phyloP scores from a whole-genome alignment of 768 basidiomycete genomes.

The Trametes elegans region DNA sequence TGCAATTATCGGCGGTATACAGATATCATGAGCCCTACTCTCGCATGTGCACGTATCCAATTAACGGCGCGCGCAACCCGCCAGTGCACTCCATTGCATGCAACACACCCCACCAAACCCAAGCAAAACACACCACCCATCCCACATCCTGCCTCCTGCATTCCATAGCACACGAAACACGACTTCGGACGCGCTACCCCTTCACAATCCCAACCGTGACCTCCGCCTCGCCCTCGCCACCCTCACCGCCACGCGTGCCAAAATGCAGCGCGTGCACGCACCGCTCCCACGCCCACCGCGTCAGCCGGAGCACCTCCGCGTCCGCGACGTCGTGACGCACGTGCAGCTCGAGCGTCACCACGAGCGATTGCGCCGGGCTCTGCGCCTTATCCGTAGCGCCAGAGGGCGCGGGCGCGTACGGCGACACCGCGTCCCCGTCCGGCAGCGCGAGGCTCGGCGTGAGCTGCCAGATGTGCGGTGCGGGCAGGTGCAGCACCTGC shows the following conservation, averaged over 20 bases:
- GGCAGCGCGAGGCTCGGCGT: conserved; percentile 34
- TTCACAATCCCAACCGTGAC: conserved; percentile 72
- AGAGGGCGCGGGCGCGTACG: conserved; percentile 4
- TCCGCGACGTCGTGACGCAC: conserved; percentile 66
- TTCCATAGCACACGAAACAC: not conserved
- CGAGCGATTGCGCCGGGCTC: conserved; percentile 42
- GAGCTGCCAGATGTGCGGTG: conserved; percentile 89
- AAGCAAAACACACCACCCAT: not conserved
- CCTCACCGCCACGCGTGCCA: conserved; percentile 29
- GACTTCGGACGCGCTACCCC: not conserved
- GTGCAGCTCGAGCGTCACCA: conserved; percentile 81
- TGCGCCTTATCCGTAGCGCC: conserved; percentile 18
- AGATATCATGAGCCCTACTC: not conserved
- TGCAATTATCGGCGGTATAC: conserved; percentile 1
- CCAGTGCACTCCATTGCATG: too few species aligned
- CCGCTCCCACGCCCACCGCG: conserved; percentile 74
- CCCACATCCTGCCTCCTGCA: not conserved
- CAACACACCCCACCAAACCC: too few species aligned
- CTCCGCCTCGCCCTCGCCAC: conserved; percentile 41
- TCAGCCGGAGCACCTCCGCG: conserved; percentile 67
- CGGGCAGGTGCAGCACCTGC: conserved; percentile 75
- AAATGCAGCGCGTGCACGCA: conserved; percentile 49
- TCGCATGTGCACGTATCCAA: not conserved
- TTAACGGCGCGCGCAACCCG: too few species aligned
- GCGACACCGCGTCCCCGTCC: conserved; percentile 18